These are phyloP conservation scores for Aspergillus novoparasiticus DNA, from an alignment of 2,329 filamentous ascomycete species.

Conservation along the genomic window DNA sequence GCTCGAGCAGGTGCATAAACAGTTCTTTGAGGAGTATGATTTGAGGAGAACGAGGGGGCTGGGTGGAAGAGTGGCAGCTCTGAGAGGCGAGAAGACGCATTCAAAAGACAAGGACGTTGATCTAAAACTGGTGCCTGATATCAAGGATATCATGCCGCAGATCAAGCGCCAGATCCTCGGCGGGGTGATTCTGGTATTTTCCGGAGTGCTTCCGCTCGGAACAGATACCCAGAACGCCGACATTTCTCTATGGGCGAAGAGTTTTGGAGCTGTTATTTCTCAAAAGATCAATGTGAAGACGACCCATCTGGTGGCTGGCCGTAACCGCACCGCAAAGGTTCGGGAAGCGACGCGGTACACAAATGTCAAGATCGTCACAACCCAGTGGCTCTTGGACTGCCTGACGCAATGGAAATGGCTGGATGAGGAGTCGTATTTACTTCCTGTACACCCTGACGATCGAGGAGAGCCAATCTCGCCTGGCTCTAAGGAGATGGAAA, in stretches of 20 bases:
- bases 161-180: slow-evolving; percentile 78
- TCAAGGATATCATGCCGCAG: slow-evolving; percentile 78
- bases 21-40: slow-evolving; percentile 85
- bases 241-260: slow-evolving; percentile 81
- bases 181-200: slow-evolving; percentile 80
- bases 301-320: slow-evolving; percentile 55
- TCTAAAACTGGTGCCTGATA: slow-evolving; percentile 73
- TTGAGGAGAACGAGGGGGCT: slow-evolving; percentile 47
- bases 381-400: slow-evolving; percentile 84
- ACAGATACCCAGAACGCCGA: slow-evolving; percentile 79
- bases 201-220: slow-evolving; percentile 83
- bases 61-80: slow-evolving; percentile 52
- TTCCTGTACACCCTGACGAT: slow-evolving; percentile 74
- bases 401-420: slow-evolving; percentile 81
- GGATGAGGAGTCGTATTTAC: slow-evolving; percentile 76
- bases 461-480: slow-evolving; percentile 49
- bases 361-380: slow-evolving; percentile 86
- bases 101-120: slow-evolving; percentile 49
- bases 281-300: slow-evolving; percentile 49
- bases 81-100: slow-evolving; percentile 52
- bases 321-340: slow-evolving; percentile 84
- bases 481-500: slow-evolving; percentile 49
- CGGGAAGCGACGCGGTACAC: slow-evolving; percentile 78
- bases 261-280: slow-evolving; percentile 72
- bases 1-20: slow-evolving; percentile 71